Conservation (phyloP, 2,329 filamentous ascomycete species). For the Cytospora leucostoma region DNA sequence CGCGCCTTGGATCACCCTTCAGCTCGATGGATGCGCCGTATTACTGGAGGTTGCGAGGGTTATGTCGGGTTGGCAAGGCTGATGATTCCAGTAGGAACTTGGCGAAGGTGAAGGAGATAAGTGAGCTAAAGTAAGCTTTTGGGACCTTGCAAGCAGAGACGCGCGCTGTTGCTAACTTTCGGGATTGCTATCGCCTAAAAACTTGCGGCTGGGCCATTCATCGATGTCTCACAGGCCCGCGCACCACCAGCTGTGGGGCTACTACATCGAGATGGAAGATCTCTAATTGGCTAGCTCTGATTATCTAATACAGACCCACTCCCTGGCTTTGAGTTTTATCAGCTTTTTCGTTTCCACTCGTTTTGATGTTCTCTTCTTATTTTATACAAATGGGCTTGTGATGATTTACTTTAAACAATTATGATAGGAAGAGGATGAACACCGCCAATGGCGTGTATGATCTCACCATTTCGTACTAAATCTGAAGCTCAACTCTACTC, state of each 20-base stretch:
- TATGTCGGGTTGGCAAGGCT: background rate
- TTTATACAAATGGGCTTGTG: constrained; percentile 52
- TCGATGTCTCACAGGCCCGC: background rate
- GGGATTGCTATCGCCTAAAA: background rate
- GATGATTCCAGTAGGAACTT: background rate
- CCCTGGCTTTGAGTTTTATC: constrained; percentile 7
- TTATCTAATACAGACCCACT: constrained; percentile 1
- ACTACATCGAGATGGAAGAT: too few relatives aligned
- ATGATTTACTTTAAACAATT: constrained; percentile 59
- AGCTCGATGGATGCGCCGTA: constrained; percentile 10
- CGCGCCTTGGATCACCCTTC: constrained; percentile 5
- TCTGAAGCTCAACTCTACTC: constrained; percentile 55
- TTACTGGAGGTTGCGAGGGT: constrained; percentile 9
- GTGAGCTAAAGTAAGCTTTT: constrained; percentile 11
- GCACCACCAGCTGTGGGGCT: background rate
- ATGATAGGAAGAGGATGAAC: constrained; percentile 73
- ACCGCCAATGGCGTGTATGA: constrained; percentile 58
- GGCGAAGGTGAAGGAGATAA: background rate
- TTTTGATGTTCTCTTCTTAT: constrained; percentile 35
- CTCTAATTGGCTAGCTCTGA: background rate
- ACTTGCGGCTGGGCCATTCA: constrained; percentile 8
- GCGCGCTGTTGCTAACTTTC: constrained; percentile 3
- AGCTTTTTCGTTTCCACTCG: constrained; percentile 11
- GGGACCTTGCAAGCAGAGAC: constrained; percentile 16
- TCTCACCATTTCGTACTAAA: constrained; percentile 53